Conservation (phyloP, 352 stramenopile species). For the Globisporangium solare region DNA sequence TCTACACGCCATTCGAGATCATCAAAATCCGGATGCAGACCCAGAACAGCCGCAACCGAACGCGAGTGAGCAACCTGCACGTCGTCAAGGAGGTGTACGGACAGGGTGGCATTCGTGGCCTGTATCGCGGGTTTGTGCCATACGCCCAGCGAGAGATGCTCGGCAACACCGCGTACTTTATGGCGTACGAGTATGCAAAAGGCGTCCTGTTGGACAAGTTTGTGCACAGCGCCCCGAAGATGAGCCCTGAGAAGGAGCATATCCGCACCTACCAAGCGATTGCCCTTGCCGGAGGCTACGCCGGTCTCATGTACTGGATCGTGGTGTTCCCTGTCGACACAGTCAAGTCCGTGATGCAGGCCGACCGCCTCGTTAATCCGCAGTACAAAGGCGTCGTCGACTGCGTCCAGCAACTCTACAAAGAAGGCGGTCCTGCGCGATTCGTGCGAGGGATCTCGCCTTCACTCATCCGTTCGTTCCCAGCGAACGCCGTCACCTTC, state of each 20-base stretch:
- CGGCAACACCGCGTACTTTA: constrained; percentile 81
- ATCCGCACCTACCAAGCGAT: constrained; percentile 74
- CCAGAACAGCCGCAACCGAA: constrained; percentile 42
- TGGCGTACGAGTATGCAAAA: constrained; percentile 76
- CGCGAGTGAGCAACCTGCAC: constrained; percentile 69
- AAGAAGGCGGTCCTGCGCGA: constrained; percentile 51
- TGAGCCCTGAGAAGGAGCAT: constrained; percentile 51
- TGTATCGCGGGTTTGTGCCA: constrained; percentile 72
- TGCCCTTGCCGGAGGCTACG: constrained; percentile 60
- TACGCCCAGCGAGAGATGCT: constrained; percentile 75
- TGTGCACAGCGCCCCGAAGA: constrained; percentile 25
- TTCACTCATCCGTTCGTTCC: constrained; percentile 70
- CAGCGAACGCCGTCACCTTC: constrained; percentile 82
- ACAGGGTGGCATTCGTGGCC: constrained; percentile 51
- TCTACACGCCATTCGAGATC: constrained; percentile 76
- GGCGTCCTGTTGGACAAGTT: constrained; percentile 54
- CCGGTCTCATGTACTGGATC: constrained; percentile 83
- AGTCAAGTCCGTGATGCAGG: constrained; percentile 81
- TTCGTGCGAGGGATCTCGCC: constrained; percentile 82
- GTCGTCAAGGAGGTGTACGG: constrained; percentile 61
- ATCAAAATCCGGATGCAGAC: constrained; percentile 78
- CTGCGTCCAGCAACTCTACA: constrained; percentile 61
- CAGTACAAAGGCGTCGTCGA: constrained; percentile 69
- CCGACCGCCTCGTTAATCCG: constrained; percentile 64
- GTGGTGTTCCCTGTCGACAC: constrained; percentile 80